Conservation (phyloP, 768 basidiomycete species). For the Lactarius deliciosus region DNA sequence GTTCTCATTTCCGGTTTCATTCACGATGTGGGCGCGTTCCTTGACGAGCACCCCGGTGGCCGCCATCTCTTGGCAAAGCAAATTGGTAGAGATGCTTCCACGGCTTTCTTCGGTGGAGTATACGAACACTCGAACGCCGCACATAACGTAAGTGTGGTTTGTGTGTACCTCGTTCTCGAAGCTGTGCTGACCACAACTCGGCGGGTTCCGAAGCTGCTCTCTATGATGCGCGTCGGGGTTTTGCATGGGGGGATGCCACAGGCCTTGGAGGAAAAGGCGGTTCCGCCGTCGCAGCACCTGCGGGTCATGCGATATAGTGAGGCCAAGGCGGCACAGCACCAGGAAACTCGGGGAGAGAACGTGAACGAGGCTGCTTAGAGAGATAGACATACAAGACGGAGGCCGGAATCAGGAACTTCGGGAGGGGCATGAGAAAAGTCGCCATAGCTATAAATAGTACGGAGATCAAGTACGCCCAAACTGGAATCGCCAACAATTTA, state of each 20-base stretch:
- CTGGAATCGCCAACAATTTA: no score
- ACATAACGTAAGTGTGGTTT: constrained; percentile 58
- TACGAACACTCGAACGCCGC: constrained; percentile 88
- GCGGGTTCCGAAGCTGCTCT: constrained; percentile 40
- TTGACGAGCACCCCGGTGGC: constrained; percentile 90
- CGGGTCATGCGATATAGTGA: constrained; percentile 41
- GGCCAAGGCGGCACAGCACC: constrained; percentile 33
- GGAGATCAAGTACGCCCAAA: no score
- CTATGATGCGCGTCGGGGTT: constrained; percentile 61
- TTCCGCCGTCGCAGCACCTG: constrained; percentile 50
- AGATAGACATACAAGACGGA: not conserved
- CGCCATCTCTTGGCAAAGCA: constrained; percentile 76
- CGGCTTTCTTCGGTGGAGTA: constrained; percentile 90
- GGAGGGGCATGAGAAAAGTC: not conserved
- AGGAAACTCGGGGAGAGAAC: constrained; percentile 35
- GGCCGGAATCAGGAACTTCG: not conserved
- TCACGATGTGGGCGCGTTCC: constrained; percentile 81
- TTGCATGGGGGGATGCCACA: constrained; percentile 53
- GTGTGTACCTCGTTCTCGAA: not conserved
- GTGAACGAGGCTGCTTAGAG: constrained; percentile 28
- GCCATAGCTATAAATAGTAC: not conserved
- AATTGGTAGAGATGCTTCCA: constrained; percentile 87
- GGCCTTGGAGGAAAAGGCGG: constrained; percentile 44
- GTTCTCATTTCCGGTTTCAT: constrained; percentile 92
- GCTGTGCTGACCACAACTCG: constrained; percentile 7